phyloP scores from a whole-genome alignment of 2,329 filamentous ascomycete species.

The Microsporum ferrugineum region DNA sequence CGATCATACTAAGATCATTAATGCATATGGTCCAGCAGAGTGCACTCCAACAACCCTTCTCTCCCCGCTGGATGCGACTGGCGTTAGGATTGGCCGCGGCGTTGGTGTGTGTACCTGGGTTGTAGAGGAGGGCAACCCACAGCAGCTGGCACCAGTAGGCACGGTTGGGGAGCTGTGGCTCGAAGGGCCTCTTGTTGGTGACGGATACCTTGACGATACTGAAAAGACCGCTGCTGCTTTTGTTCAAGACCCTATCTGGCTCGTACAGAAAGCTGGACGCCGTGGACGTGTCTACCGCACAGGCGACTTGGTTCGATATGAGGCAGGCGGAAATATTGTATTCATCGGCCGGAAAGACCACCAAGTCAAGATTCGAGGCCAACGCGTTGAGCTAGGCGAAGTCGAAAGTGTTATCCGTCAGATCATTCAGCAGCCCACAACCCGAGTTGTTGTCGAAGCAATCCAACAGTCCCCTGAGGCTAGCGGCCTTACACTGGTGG shows the following conservation, averaged over 20 bases:
- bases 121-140: conserved; percentile 15
- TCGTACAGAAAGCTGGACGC: conserved; percentile 3
- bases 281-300: conserved; percentile 16
- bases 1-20: conserved; percentile 26
- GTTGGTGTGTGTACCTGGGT: conserved; percentile 15
- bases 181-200: conserved; percentile 28
- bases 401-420: conserved; percentile 50
- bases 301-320: conserved; percentile 7
- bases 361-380: conserved; percentile 76
- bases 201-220: conserved; percentile 25
- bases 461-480: neutral
- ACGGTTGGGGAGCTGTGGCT: conserved; percentile 31
- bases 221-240: conserved; percentile 44
- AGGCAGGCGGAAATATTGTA: conserved; percentile 18
- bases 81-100: conserved; percentile 10
- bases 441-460: neutral
- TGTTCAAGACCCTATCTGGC: conserved; percentile 32
- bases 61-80: conserved; percentile 19
- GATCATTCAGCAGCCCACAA: neutral
- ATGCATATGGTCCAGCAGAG: conserved; percentile 23
- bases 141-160: conserved; percentile 24
- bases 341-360: conserved; percentile 20
- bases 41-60: neutral
- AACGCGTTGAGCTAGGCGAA: conserved; percentile 72
- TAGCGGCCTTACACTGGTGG: conserved; percentile 27